Percentiles rank a stretch among this genome's conserved stretches.
Evolutionary conservation across 177 flowering plant species (phyloP).

Genomic region (Vitis hybrid): DNA sequence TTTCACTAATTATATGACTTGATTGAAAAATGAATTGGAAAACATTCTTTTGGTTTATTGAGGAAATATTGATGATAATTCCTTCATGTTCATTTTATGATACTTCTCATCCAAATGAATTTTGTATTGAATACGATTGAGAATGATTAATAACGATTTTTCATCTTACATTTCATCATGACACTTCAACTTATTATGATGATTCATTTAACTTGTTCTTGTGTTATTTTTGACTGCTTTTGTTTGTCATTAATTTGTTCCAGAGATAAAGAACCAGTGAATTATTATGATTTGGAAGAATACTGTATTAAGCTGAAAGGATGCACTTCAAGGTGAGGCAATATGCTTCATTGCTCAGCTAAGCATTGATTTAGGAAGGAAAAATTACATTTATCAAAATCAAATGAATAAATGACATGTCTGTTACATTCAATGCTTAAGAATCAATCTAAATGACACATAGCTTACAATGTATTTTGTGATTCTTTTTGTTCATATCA

Average conservation of each 20-base stretch:
- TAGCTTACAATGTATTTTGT: background rate
- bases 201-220: too few relatives aligned
- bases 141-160: too few relatives aligned
- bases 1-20: too few relatives aligned
- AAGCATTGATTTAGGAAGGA: background rate
- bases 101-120: too few relatives aligned
- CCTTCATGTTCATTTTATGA: too few relatives aligned
- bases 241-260: background rate
- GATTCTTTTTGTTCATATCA: background rate
- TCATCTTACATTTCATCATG: too few relatives aligned
- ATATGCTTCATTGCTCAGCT: too few relatives aligned
- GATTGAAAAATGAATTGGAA: too few relatives aligned
- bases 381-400: background rate
- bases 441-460: background rate
- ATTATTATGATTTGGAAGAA: slow-evolving; percentile 10
- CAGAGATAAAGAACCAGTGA: slow-evolving; percentile 5
- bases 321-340: slow-evolving; percentile 4
- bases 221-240: background rate
- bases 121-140: too few relatives aligned
- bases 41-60: background rate
- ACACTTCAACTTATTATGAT: too few relatives aligned
- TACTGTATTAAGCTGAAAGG: slow-evolving; percentile 6
- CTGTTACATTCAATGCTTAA: background rate
- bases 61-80: background rate
- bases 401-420: background rate